These are phyloP conservation scores for Colletotrichum tofieldiae DNA, from an alignment of 2,329 filamentous ascomycete genomes.

Conservation along the genomic window DNA sequence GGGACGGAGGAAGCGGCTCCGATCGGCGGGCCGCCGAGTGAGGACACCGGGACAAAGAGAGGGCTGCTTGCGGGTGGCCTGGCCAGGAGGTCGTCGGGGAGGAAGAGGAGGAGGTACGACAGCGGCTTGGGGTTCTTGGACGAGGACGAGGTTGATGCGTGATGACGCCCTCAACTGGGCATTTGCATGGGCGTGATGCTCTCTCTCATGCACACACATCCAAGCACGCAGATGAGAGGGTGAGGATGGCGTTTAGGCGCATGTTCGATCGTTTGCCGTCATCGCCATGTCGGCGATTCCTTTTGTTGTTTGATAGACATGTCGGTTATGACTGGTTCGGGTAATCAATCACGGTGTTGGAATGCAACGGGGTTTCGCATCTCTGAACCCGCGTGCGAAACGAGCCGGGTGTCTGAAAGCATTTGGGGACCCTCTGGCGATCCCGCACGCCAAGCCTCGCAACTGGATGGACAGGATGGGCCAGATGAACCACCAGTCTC, in stretches of 20 bases:
- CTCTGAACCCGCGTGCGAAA: not conserved
- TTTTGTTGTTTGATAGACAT: constrained; percentile 11
- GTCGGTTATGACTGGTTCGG: not conserved
- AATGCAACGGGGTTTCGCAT: not conserved
- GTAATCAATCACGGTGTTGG: constrained; percentile 3
- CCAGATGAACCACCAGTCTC: not conserved
- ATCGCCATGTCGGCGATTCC: not conserved
- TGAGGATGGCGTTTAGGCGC: constrained; percentile 26
- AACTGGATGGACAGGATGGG: not conserved
- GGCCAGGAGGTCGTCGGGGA: constrained; percentile 51
- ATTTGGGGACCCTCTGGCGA: not conserved
- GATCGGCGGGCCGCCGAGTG: constrained; percentile 30
- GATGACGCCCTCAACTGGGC: not conserved
- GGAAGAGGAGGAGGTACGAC: constrained; percentile 66
- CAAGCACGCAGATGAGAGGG: not conserved
- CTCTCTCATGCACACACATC: not conserved
- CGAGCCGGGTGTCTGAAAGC: not conserved
- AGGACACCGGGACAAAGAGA: constrained; percentile 44
- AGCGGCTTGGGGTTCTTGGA: constrained; percentile 70
- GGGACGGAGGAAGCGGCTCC: constrained; percentile 3
- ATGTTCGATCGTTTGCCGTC: constrained; percentile 20
- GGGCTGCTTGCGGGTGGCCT: constrained; percentile 49
- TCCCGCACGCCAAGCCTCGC: not conserved
- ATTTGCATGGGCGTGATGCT: not conserved
- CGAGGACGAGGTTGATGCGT: constrained; percentile 63